A percentile compares a stretch with the other conserved stretches of the same genome.
Evolutionary conservation across 768 basidiomycete species (phyloP).

Genomic region (Termitomyces bulborhizus): DNA sequence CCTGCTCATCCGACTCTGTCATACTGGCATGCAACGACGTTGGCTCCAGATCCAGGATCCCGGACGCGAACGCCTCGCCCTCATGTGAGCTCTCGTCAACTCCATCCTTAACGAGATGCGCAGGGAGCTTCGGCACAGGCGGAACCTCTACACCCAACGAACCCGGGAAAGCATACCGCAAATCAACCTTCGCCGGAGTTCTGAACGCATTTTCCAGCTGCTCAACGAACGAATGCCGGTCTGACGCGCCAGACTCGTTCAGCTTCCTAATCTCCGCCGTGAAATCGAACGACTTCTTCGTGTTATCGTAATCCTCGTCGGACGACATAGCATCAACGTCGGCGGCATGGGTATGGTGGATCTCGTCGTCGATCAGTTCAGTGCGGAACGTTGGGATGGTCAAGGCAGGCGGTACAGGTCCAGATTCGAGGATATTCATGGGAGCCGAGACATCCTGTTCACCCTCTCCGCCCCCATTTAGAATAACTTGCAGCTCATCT

Average conservation of each 20-base stretch:
- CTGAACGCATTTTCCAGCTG: constrained; percentile 77
- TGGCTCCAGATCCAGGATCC: constrained; percentile 24
- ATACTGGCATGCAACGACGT: constrained; percentile 17
- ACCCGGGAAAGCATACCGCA: constrained; percentile 40
- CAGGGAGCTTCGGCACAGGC: constrained; percentile 47
- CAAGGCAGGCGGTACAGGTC: background rate
- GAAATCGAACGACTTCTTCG: constrained; percentile 80
- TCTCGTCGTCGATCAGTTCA: background rate
- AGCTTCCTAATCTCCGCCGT: constrained; percentile 70
- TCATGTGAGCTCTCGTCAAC: constrained; percentile 7
- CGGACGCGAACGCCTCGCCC: constrained; percentile 8
- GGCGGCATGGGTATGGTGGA: constrained; percentile 29
- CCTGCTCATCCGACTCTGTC: constrained; percentile 6
- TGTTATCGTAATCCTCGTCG: constrained; percentile 52
- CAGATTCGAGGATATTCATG: background rate
- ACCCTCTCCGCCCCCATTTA: constrained; percentile 26
- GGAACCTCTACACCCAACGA: constrained; percentile 34
- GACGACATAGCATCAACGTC: constrained; percentile 20
- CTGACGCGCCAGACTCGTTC: constrained; percentile 50
- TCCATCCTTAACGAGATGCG: constrained; percentile 6
- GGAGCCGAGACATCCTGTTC: constrained; percentile 24
- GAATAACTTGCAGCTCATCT: constrained; percentile 62
- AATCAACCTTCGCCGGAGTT: constrained; percentile 65
- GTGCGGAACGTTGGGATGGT: background rate
- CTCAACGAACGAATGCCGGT: constrained; percentile 73